Evolutionary conservation across 768 basidiomycete species (phyloP).

Genomic region (Mycena venus): DNA sequence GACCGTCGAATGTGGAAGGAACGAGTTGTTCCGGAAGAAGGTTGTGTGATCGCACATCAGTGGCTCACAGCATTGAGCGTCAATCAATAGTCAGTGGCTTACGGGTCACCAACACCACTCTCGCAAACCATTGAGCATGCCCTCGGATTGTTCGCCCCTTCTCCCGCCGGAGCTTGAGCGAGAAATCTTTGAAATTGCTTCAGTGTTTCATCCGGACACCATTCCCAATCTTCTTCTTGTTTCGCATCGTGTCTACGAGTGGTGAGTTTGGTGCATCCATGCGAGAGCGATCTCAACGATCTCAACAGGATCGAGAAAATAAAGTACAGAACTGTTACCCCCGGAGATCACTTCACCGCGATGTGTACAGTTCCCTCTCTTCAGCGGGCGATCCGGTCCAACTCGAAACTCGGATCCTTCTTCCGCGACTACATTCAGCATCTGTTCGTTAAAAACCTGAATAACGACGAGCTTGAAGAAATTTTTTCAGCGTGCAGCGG

Average conservation of each 20-base stretch:
- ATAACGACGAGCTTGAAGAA: not conserved
- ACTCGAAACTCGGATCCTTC: not conserved
- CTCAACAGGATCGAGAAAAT: constrained; percentile 9
- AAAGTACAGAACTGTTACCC: not conserved
- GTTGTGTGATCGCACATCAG: too few relatives aligned
- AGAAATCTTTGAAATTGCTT: too few relatives aligned
- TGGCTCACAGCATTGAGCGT: too few relatives aligned
- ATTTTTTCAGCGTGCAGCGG: not conserved
- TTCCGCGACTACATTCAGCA: constrained; percentile 10
- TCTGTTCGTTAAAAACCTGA: not conserved
- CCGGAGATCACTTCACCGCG: not conserved
- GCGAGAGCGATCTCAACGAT: too few relatives aligned
- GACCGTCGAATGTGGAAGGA: too few relatives aligned
- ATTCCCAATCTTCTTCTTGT: not conserved
- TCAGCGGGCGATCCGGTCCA: not conserved
- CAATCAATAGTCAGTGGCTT: too few relatives aligned
- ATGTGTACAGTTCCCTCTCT: not conserved
- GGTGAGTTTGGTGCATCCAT: not conserved
- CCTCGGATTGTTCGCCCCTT: not conserved
- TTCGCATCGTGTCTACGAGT: not conserved
- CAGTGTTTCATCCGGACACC: not conserved
- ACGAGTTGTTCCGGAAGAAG: too few relatives aligned
- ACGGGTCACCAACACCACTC: too few relatives aligned
- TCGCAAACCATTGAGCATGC: too few relatives aligned
- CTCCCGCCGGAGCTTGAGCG: not conserved